These are phyloP conservation scores for Parietichytrium sp. DNA, from an alignment of 108 stramenopile species.

Conservation along the genomic window DNA sequence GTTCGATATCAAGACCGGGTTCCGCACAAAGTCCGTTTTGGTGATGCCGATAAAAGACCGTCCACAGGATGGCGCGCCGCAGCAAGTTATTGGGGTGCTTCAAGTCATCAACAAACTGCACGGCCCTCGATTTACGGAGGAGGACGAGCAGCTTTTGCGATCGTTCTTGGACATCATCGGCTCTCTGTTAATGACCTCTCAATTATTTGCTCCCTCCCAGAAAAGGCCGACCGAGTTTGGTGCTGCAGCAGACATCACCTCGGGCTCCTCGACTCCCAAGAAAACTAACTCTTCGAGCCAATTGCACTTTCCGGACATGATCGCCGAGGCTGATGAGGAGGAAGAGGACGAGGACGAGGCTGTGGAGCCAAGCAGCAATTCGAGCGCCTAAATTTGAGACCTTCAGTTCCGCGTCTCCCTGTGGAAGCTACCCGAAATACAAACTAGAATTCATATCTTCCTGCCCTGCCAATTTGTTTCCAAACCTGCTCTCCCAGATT, in stretches of 20 bases:
- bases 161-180: conserved; percentile 38
- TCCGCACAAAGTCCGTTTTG: conserved; percentile 51
- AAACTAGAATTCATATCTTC: too few species aligned
- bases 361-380: too few species aligned
- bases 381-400: too few species aligned
- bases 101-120: conserved; percentile 54
- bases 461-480: too few species aligned
- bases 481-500: too few species aligned
- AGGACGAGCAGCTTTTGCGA: conserved; percentile 48
- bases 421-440: too few species aligned
- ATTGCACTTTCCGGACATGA: not conserved
- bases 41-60: conserved; percentile 44
- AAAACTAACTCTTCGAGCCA: not conserved
- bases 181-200: conserved; percentile 1
- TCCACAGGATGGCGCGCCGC: not conserved
- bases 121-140: conserved; percentile 43
- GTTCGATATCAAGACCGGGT: conserved; percentile 50
- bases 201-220: not conserved
- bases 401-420: too few species aligned
- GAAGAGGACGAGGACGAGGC: conserved; percentile 24
- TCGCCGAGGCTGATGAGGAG: not conserved
- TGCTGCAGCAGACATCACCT: not conserved
- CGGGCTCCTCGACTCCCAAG: not conserved
- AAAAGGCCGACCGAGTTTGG: conserved; percentile 13
- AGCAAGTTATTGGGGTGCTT: conserved; percentile 49